phyloP scores from a whole-genome alignment of 1,284 basidiomycete species.

The Puccinia hordei region DNA sequence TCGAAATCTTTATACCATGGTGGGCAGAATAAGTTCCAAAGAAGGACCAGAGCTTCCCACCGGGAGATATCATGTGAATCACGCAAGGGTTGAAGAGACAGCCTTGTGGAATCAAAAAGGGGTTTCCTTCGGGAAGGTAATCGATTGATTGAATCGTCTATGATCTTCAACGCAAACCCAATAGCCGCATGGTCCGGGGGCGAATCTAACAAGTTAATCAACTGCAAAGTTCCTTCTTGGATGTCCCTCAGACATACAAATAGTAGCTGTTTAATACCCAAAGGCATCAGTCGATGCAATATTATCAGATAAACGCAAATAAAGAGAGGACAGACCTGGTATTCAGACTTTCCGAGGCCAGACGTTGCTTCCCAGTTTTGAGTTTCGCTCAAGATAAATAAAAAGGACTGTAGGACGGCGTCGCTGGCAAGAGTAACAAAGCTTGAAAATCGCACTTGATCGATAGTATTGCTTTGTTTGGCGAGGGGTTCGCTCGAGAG shows the following conservation, averaged over 20 bases:
- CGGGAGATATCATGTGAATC: conserved; percentile 35
- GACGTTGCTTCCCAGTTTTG: not conserved
- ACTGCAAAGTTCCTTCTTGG: conserved; percentile 13
- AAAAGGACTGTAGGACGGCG: not conserved
- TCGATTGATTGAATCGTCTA: conserved; percentile 32
- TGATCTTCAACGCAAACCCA: conserved; percentile 42
- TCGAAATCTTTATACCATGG: not conserved
- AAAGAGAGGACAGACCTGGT: conserved; percentile 9
- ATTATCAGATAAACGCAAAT: not conserved
- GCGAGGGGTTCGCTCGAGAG: not conserved
- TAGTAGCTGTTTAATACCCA: not conserved
- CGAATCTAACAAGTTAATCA: conserved; percentile 13
- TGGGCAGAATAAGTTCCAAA: conserved; percentile 49
- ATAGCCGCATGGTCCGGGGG: conserved; percentile 43
- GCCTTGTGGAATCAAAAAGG: not conserved
- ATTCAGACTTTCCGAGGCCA: not conserved
- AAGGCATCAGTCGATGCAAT: not conserved
- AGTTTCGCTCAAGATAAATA: not conserved
- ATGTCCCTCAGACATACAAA: conserved; percentile 17
- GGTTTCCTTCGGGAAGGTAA: not conserved
- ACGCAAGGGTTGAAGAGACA: conserved; percentile 21
- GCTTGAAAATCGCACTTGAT: not conserved
- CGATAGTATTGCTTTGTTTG: not conserved
- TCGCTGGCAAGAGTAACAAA: conserved; percentile 22
- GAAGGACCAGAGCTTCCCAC: conserved; percentile 29